Conservation (phyloP, 2,329 filamentous ascomycete species). For the Cladobotryum mycophilum region DNA sequence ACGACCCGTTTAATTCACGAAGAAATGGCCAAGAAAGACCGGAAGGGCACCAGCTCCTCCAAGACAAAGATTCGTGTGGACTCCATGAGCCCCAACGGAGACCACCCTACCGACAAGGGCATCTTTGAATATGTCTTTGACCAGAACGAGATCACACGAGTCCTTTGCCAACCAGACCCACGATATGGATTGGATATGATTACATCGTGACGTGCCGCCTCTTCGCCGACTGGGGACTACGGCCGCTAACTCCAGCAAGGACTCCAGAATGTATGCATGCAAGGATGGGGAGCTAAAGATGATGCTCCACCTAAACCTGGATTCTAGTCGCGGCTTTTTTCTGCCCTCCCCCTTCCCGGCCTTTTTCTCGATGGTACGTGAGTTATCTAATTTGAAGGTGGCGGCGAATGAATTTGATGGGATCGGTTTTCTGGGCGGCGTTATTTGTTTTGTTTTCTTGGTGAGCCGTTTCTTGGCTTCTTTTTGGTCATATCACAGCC, state of each 20-base stretch:
- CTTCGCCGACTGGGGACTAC: not conserved
- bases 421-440: not conserved
- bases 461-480: slow-evolving; percentile 1
- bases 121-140: slow-evolving; percentile 51
- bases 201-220: slow-evolving; percentile 23
- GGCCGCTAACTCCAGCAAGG: not conserved
- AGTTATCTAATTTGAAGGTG: not conserved
- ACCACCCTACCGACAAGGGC: slow-evolving; percentile 38
- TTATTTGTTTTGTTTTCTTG: slow-evolving; percentile 1
- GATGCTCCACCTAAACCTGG: not conserved
- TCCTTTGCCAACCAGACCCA: slow-evolving; percentile 47
- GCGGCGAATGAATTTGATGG: not conserved
- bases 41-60: slow-evolving; percentile 25
- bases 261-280: not conserved
- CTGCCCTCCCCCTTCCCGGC: too few species aligned
- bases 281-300: not conserved
- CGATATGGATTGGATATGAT: slow-evolving; percentile 50
- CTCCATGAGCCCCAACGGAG: slow-evolving; percentile 22
- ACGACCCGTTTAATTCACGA: slow-evolving; percentile 48
- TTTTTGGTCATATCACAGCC: not conserved
- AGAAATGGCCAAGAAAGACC: slow-evolving; percentile 48
- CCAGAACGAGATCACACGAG: slow-evolving; percentile 41
- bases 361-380: too few species aligned
- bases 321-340: not conserved
- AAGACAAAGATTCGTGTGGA: slow-evolving; percentile 29